Base-by-base conservation (phyloP, 768 basidiomycete genomes). In the Russula olivacea region DNA sequence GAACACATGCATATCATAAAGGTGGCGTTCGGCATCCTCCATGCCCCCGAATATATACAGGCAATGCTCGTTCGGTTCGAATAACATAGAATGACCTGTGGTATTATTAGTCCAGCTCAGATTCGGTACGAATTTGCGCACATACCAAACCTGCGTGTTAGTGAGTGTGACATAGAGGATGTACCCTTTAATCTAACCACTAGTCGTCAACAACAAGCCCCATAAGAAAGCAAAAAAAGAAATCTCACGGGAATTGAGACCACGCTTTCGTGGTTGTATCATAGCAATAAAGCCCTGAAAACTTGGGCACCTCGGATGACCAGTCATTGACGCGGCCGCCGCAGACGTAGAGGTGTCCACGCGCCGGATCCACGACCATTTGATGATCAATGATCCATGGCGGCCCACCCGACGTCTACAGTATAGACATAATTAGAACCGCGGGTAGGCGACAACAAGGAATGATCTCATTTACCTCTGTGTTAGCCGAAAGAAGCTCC, bases 381-480 rank as follows among this genome's bases (percentile, higher is more conserved):
- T 90, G 88, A 68, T 91, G 90, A 70, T 92, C 91, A 66, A 85
- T 88, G 45, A 91, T 76, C 38, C 90, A 74, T 0, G 86, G 84
- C 1, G 90, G 90, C 1, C 89, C 89, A 2, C 84, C 86, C 4
- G 80, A 78, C 0, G 77, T 71, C 89, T 89, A 64, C 15, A 40
- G 15, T 36, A 40, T 15, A 53, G 34, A 36, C 3, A 34, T 34
- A 21, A 6, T 56, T 17, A 49, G 23, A 10, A 14, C 17, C 23
- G 23, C 36, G 38, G 7, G n/a, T 12, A 36, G 14, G 36, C 36
- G 12, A 36, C 25, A 61, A 19, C 21, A 11, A 25, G 9, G 14
- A 52, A 54, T 14, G 25, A 47, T 15, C 52, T 36, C 55, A 84
- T 65, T 36, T 68, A 89, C 89, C 63, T 79, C 79, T 15, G 87